Percentiles rank a stretch among this genome's conserved stretches.
Evolutionary conservation across 1,284 basidiomycete genomes (phyloP).

Genomic region (Singerocomus rubriflavus): DNA sequence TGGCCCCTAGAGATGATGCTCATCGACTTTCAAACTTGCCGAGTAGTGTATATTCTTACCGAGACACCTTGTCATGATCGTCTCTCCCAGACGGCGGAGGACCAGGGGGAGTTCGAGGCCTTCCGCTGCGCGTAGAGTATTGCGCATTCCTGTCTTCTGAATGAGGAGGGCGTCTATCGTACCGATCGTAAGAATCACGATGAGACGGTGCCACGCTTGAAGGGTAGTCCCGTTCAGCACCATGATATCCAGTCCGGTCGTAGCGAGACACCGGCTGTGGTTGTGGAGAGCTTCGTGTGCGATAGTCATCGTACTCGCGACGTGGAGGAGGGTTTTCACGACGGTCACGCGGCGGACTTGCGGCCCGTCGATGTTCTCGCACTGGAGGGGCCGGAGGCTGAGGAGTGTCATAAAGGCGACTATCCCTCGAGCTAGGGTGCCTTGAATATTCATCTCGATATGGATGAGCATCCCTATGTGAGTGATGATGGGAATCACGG

Average conservation of each 20-base stretch:
- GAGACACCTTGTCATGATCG: conserved; percentile 47
- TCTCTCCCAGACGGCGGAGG: conserved; percentile 42
- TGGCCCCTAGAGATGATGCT: conserved; percentile 40
- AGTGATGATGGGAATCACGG: conserved; percentile 47
- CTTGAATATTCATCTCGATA: conserved; percentile 47
- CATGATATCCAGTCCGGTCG: conserved; percentile 37
- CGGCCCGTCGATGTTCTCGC: conserved; percentile 58
- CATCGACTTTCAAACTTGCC: neutral
- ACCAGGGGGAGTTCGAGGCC: conserved; percentile 48
- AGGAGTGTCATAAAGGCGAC: conserved; percentile 56
- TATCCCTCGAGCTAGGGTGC: conserved; percentile 45
- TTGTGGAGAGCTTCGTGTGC: conserved; percentile 47
- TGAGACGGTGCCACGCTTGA: conserved; percentile 48
- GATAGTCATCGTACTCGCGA: conserved; percentile 68
- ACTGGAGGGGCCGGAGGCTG: conserved; percentile 37
- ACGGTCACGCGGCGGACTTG: conserved; percentile 62
- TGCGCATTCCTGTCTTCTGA: conserved; percentile 22
- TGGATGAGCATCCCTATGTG: conserved; percentile 42
- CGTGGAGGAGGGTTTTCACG: conserved; percentile 54
- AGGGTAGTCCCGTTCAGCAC: conserved; percentile 46
- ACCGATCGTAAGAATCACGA: conserved; percentile 55
- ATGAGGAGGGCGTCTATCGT: conserved; percentile 47
- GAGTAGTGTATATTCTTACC: conserved; percentile 37
- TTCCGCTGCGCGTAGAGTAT: conserved; percentile 34
- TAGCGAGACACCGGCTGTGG: conserved; percentile 40